phyloP scores from a whole-genome alignment of 805 yeast species.

The Jamesozyma lodderae region DNA sequence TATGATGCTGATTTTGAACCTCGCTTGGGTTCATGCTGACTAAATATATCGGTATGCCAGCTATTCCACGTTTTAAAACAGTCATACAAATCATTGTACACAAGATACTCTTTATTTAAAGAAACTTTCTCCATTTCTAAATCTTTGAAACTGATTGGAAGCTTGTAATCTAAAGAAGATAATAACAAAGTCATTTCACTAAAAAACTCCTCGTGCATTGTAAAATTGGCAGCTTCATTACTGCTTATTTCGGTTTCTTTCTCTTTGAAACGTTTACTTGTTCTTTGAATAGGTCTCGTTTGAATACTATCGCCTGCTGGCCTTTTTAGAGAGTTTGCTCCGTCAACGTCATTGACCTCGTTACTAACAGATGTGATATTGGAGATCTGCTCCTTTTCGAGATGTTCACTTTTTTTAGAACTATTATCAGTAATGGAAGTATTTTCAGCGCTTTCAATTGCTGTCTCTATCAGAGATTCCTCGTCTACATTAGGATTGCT shows the following conservation, averaged over 20 bases:
- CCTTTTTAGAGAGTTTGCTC: slow-evolving; percentile 16
- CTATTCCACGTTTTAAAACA: slow-evolving; percentile 32
- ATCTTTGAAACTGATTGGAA: slow-evolving; percentile 7
- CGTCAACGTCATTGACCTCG: slow-evolving; percentile 4
- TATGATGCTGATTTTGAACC: slow-evolving; percentile 2
- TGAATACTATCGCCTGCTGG: slow-evolving; percentile 9
- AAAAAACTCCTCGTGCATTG: slow-evolving; percentile 15
- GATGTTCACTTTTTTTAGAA: neutral
- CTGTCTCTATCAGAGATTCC: slow-evolving; percentile 8
- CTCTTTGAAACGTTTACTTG: slow-evolving; percentile 35
- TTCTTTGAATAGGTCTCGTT: slow-evolving; percentile 26
- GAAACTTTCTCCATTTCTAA: slow-evolving; percentile 5
- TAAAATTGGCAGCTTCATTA: neutral
- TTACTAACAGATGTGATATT: neutral
- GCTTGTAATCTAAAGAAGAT: neutral
- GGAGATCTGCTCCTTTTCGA: neutral
- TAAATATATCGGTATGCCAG: slow-evolving; percentile 27
- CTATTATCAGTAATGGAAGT: neutral
- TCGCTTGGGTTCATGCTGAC: slow-evolving; percentile 12
- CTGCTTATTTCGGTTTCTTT: slow-evolving; percentile 5
- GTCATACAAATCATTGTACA: slow-evolving; percentile 25
- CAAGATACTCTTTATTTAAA: neutral
- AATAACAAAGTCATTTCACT: slow-evolving; percentile 10
- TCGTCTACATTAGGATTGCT: slow-evolving; percentile 6
- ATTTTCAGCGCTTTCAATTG: neutral